These are phyloP conservation scores for Kockiozyma suomiensis DNA, from an alignment of 805 yeast species.

Conservation along the genomic window DNA sequence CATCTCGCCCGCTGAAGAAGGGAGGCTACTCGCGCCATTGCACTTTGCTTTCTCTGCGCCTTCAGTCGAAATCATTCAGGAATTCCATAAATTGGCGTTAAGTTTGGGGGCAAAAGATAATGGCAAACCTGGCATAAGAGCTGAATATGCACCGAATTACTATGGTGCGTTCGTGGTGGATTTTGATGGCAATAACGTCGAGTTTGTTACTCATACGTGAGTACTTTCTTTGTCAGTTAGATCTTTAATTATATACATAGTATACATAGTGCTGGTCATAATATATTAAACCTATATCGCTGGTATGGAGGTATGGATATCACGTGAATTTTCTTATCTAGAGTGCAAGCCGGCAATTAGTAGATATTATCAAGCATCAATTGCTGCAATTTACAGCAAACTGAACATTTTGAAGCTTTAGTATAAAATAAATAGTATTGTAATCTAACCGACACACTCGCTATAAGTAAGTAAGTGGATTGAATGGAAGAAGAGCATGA, in stretches of 20 bases:
- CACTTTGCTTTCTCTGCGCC: constrained; percentile 13
- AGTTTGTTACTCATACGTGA: constrained; percentile 2
- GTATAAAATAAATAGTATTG: too few species aligned
- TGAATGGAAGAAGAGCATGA: neutral
- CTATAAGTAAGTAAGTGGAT: too few species aligned
- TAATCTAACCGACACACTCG: too few species aligned
- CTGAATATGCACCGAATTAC: constrained; percentile 11
- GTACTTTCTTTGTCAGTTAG: neutral
- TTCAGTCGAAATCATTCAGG: neutral
- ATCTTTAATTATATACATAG: neutral
- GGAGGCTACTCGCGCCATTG: neutral
- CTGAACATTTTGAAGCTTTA: too few species aligned
- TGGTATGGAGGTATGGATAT: too few species aligned
- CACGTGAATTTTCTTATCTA: too few species aligned
- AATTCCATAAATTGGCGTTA: constrained; percentile 9
- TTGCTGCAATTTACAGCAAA: too few species aligned
- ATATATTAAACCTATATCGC: neutral
- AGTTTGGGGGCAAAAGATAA: constrained; percentile 11
- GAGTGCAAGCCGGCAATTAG: too few species aligned
- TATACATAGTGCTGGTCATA: neutral
- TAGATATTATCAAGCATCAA: too few species aligned
- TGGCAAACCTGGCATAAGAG: constrained; percentile 14
- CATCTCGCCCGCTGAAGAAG: neutral
- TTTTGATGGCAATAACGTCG: constrained; percentile 16
- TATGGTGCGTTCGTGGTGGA: constrained; percentile 20